Base-by-base conservation (phyloP, 768 basidiomycete species). In the Suillus spraguei region DNA sequence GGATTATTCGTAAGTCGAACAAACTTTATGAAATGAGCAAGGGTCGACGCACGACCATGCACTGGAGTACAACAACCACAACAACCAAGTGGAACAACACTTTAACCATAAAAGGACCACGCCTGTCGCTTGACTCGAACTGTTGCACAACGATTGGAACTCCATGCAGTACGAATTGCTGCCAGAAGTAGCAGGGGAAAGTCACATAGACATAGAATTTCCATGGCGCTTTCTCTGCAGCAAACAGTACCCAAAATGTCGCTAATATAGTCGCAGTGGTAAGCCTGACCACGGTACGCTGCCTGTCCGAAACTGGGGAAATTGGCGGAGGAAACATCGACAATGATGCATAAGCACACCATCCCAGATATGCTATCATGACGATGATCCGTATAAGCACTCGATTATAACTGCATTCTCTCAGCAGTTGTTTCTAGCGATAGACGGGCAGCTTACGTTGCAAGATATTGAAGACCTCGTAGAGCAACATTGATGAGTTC, bases 101-200 rank as follows among this genome's bases (percentile, higher is more conserved):
- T 32, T 38, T 58, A 28, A 17, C 17, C 6, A 28, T 32, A 7
- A 32, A 58, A 14, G 24, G 39, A 4, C 56, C 38, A 17, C 24
- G 56, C 20, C 28, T 41, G 24, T 32, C 39, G 1, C 6, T 41
- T 24, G 17, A 58, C 17, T 58, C 41, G 9, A 58, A 55, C 60
- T 39, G 60, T n/a, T 44, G 61, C 33, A 65, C 32, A 28, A 72
- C 24, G 36, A 62, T 54, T 4, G 72, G 69, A 33, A 58, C 28
- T n/a, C 74, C 76, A 42, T 55, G 65, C n/a, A 68, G n/a, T 39
- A 8, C 68, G 47, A 87, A 85, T 60, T 82, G 84, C 38, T 80
- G 79, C 91, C 91, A 92, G 72, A 94, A 94, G 75, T 86, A 93
- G 39, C 84, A 81, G 0, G 93, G 91, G 65, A 94, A 94, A 5